Conservation (phyloP, 257 asterid genomes). For the Solanum rostratum region DNA sequence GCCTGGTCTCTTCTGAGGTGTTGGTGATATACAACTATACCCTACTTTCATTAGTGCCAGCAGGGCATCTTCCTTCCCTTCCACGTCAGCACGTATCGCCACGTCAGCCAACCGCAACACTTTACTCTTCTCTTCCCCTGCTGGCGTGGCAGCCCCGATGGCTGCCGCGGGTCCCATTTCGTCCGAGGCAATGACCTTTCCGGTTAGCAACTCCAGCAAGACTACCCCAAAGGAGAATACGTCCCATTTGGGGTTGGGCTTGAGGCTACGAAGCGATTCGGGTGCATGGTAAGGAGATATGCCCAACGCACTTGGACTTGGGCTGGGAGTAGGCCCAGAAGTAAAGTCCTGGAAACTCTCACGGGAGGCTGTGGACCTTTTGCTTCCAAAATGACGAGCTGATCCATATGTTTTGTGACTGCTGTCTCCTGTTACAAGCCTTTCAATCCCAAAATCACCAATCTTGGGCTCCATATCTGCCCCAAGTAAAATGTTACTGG, state of each 20-base stretch:
- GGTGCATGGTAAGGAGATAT: slow-evolving; percentile 80
- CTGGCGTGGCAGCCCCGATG: slow-evolving; percentile 18
- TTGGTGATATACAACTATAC: slow-evolving; percentile 49
- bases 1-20: slow-evolving; percentile 78
- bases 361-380: slow-evolving; percentile 74
- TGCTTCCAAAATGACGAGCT: slow-evolving; percentile 72
- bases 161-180: slow-evolving; percentile 39
- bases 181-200: slow-evolving; percentile 57
- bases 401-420: slow-evolving; percentile 67
- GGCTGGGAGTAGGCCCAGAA: slow-evolving; percentile 69
- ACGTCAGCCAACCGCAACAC: slow-evolving; percentile 59
- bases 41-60: slow-evolving; percentile 61
- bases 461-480: slow-evolving; percentile 81
- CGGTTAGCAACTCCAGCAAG: slow-evolving; percentile 60
- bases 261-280: slow-evolving; percentile 81
- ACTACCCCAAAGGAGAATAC: slow-evolving; percentile 74
- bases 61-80: slow-evolving; percentile 73
- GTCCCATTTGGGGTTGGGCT: slow-evolving; percentile 87
- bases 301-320: slow-evolving; percentile 68
- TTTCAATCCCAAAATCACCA: slow-evolving; percentile 88
- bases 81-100: slow-evolving; percentile 77
- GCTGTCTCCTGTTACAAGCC: slow-evolving; percentile 53
- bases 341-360: slow-evolving; percentile 63
- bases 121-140: slow-evolving; percentile 38
- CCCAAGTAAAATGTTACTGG: slow-evolving; percentile 65